Evolutionary conservation across 371 early-diverging fungal species (phyloP), one percentile per base, ranked within the genome.

Genomic region (Mortierella sp.): DNA sequence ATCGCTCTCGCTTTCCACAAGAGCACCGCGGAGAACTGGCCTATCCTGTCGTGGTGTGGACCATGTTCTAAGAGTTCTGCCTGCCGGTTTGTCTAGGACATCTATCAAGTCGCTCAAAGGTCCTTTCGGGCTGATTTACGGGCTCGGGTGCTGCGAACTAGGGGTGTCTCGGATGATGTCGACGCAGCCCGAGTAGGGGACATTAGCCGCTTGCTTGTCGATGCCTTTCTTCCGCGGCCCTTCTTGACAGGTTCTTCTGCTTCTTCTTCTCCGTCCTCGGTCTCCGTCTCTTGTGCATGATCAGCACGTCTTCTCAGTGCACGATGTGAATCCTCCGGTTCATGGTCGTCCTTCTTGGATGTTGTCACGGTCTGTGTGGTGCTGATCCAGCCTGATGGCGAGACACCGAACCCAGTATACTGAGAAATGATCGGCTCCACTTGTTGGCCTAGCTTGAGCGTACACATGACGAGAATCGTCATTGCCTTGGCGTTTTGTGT

Each of bases 381-480:
- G 25, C 14, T 19, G 28, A 46, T 31, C 57, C 63, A 63, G 31
- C 0, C 39, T 31, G 9, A 3, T 19, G 53, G 50, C 12, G 50
- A 45, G 41, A 27, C 34, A 10, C 54, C 48, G 28, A 54, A 24
- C 13, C 56, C 54, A 48, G 60, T 55, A 41, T 54, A 16, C 14
- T 27, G 59, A 19, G 51, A 43, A 22, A 67, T 31, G 24, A 56
- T 34, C 27, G 59, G 60, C 37, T 76, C 76, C 0, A 61, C 64
- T 13, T 61, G 69, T 29, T 76, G 59, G 17, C 69, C 76, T 27
- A 76, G 44, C 66, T 68, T 27, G 14, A 76, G 31, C 9, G 76
- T 64, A 51, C 65, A 68, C 69, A 68, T 46, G 25, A 76, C 47
- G 21, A 76, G 47, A 57, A 76, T 64, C 27, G 65, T 76, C 69